Conservation (phyloP, 768 basidiomycete genomes). For the Butyriboletus loyo region DNA sequence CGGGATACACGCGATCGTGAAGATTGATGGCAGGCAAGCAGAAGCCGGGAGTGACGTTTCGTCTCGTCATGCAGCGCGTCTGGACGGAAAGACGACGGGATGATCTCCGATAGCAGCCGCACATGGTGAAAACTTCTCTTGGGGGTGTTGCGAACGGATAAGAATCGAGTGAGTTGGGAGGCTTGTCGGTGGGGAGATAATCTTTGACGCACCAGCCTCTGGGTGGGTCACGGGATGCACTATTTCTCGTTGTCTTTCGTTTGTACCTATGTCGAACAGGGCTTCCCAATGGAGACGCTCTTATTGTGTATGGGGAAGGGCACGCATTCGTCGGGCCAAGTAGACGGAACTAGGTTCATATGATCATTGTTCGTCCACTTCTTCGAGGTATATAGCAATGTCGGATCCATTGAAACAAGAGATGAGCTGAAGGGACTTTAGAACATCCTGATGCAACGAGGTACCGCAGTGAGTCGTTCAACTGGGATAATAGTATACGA, state of each 20-base stretch:
- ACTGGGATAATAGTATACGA: constrained; percentile 84
- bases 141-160: constrained; percentile 23
- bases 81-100: constrained; percentile 14
- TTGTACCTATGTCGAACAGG: constrained; percentile 9
- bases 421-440: constrained; percentile 80
- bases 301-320: constrained; percentile 25
- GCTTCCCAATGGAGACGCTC: background rate
- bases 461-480: constrained; percentile 93
- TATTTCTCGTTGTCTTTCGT: background rate
- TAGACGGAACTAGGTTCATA: constrained; percentile 12
- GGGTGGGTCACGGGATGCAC: constrained; percentile 1
- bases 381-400: constrained; percentile 62
- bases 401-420: constrained; percentile 81
- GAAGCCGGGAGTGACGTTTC: constrained; percentile 10
- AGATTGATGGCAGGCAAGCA: background rate
- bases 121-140: constrained; percentile 24
- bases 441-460: constrained; percentile 82
- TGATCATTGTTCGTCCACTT: constrained; percentile 53
- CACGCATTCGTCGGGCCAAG: constrained; percentile 24
- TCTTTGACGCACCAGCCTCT: constrained; percentile 22
- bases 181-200: constrained; percentile 29
- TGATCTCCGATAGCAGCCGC: constrained; percentile 31
- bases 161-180: constrained; percentile 29
- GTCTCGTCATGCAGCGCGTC: constrained; percentile 11
- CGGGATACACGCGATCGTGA: constrained; percentile 19